Percentiles rank a stretch among this genome's conserved stretches.
These are phyloP conservation scores for Solanum peruvianum DNA, from an alignment of 257 asterid species.

Conservation along the genomic window DNA sequence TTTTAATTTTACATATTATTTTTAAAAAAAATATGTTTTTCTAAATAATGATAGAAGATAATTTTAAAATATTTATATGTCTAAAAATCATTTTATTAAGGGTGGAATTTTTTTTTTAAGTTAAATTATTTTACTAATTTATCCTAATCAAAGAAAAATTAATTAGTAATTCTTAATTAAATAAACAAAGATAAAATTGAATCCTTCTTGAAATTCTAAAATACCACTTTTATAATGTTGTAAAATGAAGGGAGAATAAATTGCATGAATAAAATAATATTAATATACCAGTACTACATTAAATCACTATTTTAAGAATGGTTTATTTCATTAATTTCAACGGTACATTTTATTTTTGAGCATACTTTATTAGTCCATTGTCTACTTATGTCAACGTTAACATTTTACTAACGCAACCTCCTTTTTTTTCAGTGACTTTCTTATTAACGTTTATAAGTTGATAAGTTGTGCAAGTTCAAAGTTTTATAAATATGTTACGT, in stretches of 20 bases:
- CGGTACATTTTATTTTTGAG: neutral
- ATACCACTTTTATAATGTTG: too few relatives aligned
- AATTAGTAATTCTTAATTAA: neutral
- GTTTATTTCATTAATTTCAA: neutral
- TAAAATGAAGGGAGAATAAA: neutral
- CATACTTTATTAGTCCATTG: neutral
- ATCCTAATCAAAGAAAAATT: neutral
- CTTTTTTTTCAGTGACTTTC: neutral
- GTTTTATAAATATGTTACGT: neutral
- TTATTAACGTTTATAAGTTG: neutral
- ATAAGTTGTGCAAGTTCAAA: neutral
- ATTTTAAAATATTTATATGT: too few relatives aligned
- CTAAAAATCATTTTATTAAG: too few relatives aligned
- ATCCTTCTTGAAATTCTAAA: neutral
- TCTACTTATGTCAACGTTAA: neutral
- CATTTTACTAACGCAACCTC: neutral
- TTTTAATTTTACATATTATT: too few relatives aligned
- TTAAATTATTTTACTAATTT: too few relatives aligned
- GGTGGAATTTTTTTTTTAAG: too few relatives aligned
- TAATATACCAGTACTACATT: neutral
- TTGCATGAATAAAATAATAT: neutral
- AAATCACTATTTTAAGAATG: neutral
- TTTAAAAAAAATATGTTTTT: too few relatives aligned
- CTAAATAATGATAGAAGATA: accelerated
- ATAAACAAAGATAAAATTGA: neutral